Conservation (phyloP, 768 basidiomycete genomes). For the Pleurotus djamor region DNA sequence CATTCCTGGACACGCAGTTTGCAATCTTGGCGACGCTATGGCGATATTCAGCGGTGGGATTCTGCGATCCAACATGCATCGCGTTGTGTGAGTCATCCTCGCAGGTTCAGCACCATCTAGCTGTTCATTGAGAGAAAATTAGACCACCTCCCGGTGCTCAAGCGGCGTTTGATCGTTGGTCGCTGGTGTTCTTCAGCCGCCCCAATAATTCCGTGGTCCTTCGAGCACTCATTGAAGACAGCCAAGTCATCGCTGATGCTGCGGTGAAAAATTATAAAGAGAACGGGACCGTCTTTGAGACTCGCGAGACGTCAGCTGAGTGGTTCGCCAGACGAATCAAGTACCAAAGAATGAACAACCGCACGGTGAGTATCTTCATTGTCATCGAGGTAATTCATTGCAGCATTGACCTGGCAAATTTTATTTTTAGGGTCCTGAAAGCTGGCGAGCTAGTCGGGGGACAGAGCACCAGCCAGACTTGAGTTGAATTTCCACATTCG, state of each 20-base stretch:
- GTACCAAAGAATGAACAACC: conserved; percentile 42
- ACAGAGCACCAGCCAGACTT: conserved; percentile 25
- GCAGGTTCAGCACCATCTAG: neutral
- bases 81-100: conserved; percentile 45
- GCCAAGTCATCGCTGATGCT: conserved; percentile 44
- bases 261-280: conserved; percentile 29
- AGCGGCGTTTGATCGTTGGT: conserved; percentile 53
- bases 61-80: conserved; percentile 61
- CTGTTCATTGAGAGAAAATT: conserved; percentile 15
- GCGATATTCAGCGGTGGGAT: conserved; percentile 63
- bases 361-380: conserved; percentile 24
- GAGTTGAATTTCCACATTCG: neutral
- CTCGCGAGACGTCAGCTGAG: conserved; percentile 33
- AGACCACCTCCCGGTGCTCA: conserved; percentile 63
- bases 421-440: conserved; percentile 36
- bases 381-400: neutral
- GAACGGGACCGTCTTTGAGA: conserved; percentile 23
- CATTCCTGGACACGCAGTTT: conserved; percentile 53
- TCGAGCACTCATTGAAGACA: conserved; percentile 49
- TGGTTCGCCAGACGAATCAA: conserved; percentile 44
- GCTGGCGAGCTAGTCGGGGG: conserved; percentile 45
- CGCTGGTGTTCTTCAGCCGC: conserved; percentile 66
- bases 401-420: neutral
- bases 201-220: conserved; percentile 53
- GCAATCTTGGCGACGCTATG: conserved; percentile 64